Conservation (phyloP, 2,329 filamentous ascomycete genomes). For the Incumbomyces delicatus region DNA sequence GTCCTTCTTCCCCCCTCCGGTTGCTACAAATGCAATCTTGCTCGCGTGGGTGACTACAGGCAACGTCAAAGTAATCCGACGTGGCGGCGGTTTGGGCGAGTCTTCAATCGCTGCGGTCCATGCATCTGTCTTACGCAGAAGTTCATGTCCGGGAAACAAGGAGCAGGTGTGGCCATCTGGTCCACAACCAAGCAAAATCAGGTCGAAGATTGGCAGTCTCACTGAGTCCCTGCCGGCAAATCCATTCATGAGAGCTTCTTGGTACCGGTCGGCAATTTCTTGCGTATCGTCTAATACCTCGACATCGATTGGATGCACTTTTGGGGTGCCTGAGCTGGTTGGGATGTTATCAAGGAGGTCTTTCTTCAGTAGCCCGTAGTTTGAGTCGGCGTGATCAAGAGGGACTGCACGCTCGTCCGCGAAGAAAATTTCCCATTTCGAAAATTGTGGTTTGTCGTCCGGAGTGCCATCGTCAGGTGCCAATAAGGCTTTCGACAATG, state of each 20-base stretch:
- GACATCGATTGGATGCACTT: slow-evolving; percentile 69
- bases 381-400: slow-evolving; percentile 85
- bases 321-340: slow-evolving; percentile 52
- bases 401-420: slow-evolving; percentile 94
- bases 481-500: slow-evolving; percentile 75
- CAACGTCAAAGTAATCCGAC: slow-evolving; percentile 82
- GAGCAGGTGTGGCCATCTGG: slow-evolving; percentile 97
- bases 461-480: slow-evolving; percentile 34
- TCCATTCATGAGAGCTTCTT: slow-evolving; percentile 70
- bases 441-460: slow-evolving; percentile 60
- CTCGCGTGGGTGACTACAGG: slow-evolving; percentile 82
- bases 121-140: slow-evolving; percentile 75
- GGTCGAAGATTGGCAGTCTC: slow-evolving; percentile 87
- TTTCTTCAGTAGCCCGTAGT: slow-evolving; percentile 77
- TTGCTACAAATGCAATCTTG: slow-evolving; percentile 84
- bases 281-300: slow-evolving; percentile 63
- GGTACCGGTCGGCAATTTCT: slow-evolving; percentile 88
- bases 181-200: slow-evolving; percentile 84
- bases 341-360: slow-evolving; percentile 87
- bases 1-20: slow-evolving; percentile 78
- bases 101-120: slow-evolving; percentile 91
- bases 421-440: slow-evolving; percentile 96
- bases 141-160: slow-evolving; percentile 79
- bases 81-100: slow-evolving; percentile 86
- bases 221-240: slow-evolving; percentile 92